These are phyloP conservation scores for Rhodosporidiobolus sp. DNA, from an alignment of 768 basidiomycete genomes.

Conservation along the genomic window DNA sequence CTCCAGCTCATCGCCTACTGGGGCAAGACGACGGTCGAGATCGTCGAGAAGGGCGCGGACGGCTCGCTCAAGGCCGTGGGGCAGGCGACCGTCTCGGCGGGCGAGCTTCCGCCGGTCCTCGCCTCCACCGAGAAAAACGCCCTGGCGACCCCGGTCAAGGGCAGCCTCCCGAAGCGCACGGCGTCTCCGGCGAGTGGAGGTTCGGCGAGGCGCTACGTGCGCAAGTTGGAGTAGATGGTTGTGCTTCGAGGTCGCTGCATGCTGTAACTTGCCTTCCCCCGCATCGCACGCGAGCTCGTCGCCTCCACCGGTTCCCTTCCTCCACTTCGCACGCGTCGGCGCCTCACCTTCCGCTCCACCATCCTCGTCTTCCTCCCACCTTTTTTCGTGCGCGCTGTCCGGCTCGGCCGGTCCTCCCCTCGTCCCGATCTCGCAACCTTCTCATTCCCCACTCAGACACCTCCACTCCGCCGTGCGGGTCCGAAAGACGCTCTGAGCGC, in stretches of 20 bases:
- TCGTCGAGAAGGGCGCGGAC: not conserved
- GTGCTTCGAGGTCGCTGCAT: too few relatives aligned
- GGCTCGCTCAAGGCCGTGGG: not conserved
- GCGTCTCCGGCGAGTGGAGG: not conserved
- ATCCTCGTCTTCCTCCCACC: not conserved
- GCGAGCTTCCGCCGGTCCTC: not conserved
- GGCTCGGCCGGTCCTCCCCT: not conserved
- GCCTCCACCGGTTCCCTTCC: too few relatives aligned
- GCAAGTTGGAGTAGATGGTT: not conserved
- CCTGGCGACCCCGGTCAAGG: constrained; percentile 4
- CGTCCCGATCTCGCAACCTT: too few relatives aligned
- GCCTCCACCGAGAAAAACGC: not conserved
- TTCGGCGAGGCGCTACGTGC: not conserved
- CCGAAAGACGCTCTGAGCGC: too few relatives aligned
- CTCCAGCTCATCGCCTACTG: constrained; percentile 38
- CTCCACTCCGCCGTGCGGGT: too few relatives aligned
- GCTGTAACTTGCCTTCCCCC: too few relatives aligned
- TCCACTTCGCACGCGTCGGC: too few relatives aligned
- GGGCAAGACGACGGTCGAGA: not conserved
- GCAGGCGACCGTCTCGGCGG: not conserved
- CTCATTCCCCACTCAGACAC: too few relatives aligned
- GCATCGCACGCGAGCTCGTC: too few relatives aligned
- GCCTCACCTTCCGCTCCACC: too few relatives aligned
- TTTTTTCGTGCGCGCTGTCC: not conserved
- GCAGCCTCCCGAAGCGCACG: not conserved